phyloP scores from a whole-genome alignment of 352 stramenopile species.

The Phytophthora quininea region DNA sequence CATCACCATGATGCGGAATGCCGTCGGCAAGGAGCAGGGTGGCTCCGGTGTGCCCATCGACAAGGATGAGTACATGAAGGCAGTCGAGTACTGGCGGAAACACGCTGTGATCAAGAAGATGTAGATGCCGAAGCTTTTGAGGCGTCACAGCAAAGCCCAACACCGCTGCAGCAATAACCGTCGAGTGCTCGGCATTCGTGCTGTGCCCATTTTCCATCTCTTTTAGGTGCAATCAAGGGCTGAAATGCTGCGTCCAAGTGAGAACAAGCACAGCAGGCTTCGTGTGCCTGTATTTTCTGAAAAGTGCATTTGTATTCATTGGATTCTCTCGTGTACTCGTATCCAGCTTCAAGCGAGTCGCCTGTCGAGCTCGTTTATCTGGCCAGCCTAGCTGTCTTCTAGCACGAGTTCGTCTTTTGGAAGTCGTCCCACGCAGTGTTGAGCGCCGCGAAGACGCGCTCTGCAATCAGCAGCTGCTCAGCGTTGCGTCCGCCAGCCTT shows the following conservation, averaged over 20 bases:
- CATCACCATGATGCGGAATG: constrained; percentile 98
- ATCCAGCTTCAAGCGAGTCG: constrained; percentile 11
- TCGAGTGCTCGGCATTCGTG: constrained; percentile 13
- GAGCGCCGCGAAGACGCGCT: constrained; percentile 90
- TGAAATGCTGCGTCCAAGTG: constrained; percentile 9
- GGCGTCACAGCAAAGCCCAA: neutral
- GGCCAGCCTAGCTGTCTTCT: constrained; percentile 12
- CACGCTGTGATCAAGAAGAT: constrained; percentile 86
- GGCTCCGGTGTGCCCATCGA: constrained; percentile 87
- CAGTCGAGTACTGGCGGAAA: constrained; percentile 88
- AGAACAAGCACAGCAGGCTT: constrained; percentile 32
- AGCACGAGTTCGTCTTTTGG: constrained; percentile 73
- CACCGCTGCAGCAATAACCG: constrained; percentile 19
- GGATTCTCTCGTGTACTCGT: constrained; percentile 26
- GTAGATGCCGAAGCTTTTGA: constrained; percentile 13
- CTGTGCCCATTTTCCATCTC: constrained; percentile 19
- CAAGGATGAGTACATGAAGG: constrained; percentile 79
- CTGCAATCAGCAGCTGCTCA: constrained; percentile 90
- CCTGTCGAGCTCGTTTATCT: constrained; percentile 12
- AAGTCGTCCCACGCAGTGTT: constrained; percentile 93
- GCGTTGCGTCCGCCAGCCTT: constrained; percentile 86
- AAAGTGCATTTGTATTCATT: constrained; percentile 51
- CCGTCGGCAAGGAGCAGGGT: constrained; percentile 95
- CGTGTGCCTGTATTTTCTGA: constrained; percentile 25
- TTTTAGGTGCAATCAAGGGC: constrained; percentile 2